Evolutionary conservation across 1,284 basidiomycete genomes (phyloP).

Genomic region (Sparassis latifolia): DNA sequence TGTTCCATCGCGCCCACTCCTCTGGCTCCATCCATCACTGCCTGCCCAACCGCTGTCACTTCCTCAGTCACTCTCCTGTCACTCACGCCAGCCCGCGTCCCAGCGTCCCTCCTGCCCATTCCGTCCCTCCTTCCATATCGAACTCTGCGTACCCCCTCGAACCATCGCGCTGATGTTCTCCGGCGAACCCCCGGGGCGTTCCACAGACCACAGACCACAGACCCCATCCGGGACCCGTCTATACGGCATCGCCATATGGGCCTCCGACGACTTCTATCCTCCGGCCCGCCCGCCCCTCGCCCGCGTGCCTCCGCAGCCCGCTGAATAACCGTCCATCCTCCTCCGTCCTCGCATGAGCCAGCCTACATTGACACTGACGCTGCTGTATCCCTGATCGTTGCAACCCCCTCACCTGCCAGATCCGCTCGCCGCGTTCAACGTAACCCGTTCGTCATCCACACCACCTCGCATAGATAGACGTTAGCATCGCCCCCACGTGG

Average conservation of each 20-base stretch:
- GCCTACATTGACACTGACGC: background rate
- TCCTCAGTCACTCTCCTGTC: slow-evolving; percentile 13
- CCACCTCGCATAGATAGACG: too few species aligned
- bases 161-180: slow-evolving; percentile 15
- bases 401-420: background rate
- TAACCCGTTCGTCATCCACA: background rate
- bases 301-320: slow-evolving; percentile 16
- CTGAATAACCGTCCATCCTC: too few species aligned
- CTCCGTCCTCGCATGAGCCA: slow-evolving; percentile 11
- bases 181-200: slow-evolving; percentile 15
- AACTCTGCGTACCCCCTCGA: slow-evolving; percentile 3
- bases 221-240: slow-evolving; percentile 17
- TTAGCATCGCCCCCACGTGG: too few species aligned
- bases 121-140: slow-evolving; percentile 8
- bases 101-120: slow-evolving; percentile 7
- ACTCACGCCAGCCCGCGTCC: background rate
- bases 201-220: slow-evolving; percentile 5
- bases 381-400: too few species aligned
- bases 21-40: slow-evolving; percentile 7
- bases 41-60: slow-evolving; percentile 15
- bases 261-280: slow-evolving; percentile 29
- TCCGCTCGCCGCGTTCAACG: background rate
- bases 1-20: slow-evolving; percentile 3
- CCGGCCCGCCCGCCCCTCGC: slow-evolving; percentile 24
- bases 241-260: slow-evolving; percentile 26